Conservation (phyloP, 352 stramenopile species). For the Pythium scleroteichum region DNA sequence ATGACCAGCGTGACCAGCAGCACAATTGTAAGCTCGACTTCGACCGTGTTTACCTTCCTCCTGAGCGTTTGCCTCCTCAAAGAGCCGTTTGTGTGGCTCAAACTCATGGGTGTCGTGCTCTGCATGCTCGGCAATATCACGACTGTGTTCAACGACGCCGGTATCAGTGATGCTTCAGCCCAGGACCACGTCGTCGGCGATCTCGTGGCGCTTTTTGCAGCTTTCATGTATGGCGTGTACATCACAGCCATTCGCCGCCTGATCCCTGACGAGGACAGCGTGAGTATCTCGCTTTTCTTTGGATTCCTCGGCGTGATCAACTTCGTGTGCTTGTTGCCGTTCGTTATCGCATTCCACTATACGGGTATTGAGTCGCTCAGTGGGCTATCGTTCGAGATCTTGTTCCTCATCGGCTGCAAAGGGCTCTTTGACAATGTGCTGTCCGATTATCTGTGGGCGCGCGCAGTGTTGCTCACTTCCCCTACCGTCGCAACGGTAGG, state of each 20-base stretch:
- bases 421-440: slow-evolving; percentile 95
- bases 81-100: slow-evolving; percentile 80
- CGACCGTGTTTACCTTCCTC: slow-evolving; percentile 93
- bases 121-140: slow-evolving; percentile 89
- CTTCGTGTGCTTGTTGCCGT: slow-evolving; percentile 72
- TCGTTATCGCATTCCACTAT: slow-evolving; percentile 63
- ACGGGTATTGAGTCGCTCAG: slow-evolving; percentile 62
- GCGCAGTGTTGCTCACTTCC: slow-evolving; percentile 93
- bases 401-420: slow-evolving; percentile 85
- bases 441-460: slow-evolving; percentile 95
- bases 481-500: slow-evolving; percentile 95
- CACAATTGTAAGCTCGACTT: slow-evolving; percentile 94
- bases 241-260: slow-evolving; percentile 82
- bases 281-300: slow-evolving; percentile 93
- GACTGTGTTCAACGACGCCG: slow-evolving; percentile 79
- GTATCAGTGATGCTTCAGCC: slow-evolving; percentile 19
- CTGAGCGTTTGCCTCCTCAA: slow-evolving; percentile 81
- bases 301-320: slow-evolving; percentile 94
- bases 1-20: slow-evolving; percentile 93
- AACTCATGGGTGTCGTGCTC: slow-evolving; percentile 81
- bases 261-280: slow-evolving; percentile 81
- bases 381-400: slow-evolving; percentile 64
- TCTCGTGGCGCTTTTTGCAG: slow-evolving; percentile 67
- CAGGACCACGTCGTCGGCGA: slow-evolving; percentile 56
- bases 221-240: slow-evolving; percentile 94